Conservation (phyloP, 2,329 filamentous ascomycete species). For the Apiospora pterosperma region DNA sequence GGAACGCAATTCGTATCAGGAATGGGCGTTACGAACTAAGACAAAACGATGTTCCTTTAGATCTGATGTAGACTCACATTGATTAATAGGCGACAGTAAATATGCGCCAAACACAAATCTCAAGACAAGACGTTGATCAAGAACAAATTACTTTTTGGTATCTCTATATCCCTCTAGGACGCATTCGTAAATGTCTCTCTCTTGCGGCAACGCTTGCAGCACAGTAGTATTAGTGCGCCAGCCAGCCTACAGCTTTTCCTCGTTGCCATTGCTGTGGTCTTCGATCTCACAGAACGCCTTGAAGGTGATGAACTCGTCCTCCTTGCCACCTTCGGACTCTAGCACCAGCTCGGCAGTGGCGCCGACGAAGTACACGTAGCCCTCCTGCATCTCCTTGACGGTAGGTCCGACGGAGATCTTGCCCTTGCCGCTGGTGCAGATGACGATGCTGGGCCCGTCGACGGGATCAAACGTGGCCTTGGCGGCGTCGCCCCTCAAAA, state of each 20-base stretch:
- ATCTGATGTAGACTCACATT: not conserved
- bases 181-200: not conserved
- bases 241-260: constrained; percentile 11
- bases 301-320: constrained; percentile 79
- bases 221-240: not conserved
- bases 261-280: constrained; percentile 33
- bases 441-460: constrained; percentile 85
- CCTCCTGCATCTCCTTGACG: constrained; percentile 68
- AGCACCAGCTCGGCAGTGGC: constrained; percentile 81
- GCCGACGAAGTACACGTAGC: constrained; percentile 80
- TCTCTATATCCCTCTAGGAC: not conserved
- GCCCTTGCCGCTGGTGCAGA: constrained; percentile 81
- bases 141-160: not conserved
- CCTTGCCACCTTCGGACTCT: constrained; percentile 59
- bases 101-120: not conserved
- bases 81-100: not conserved
- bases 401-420: constrained; percentile 84
- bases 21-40: not conserved
- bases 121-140: not conserved
- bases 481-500: constrained; percentile 65
- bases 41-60: not conserved
- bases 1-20: not conserved
- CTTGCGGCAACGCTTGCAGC: not conserved
- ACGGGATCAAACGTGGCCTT: constrained; percentile 88
- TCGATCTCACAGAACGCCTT: constrained; percentile 89